These are phyloP conservation scores for Ceratocystis diversiconidia DNA, from an alignment of 2,329 filamentous ascomycete species.

Conservation along the genomic window DNA sequence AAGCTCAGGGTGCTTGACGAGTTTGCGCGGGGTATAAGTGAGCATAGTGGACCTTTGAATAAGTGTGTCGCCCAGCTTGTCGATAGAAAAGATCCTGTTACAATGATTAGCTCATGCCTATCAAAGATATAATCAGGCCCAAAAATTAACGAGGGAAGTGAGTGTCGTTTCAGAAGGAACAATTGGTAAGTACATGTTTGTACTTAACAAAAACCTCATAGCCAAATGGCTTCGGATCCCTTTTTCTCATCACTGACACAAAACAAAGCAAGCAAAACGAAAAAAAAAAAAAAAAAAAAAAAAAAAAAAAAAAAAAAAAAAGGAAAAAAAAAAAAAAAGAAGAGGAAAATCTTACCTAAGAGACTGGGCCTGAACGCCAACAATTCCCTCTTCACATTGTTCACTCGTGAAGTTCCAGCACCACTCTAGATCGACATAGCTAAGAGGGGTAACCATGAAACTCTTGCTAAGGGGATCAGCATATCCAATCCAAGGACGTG, in stretches of 20 bases:
- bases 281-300: constrained; percentile 22
- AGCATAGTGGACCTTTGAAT: constrained; percentile 77
- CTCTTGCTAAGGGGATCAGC: constrained; percentile 64
- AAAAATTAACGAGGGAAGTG: constrained; percentile 20
- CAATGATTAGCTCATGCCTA: constrained; percentile 25
- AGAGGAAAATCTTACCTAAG: constrained; percentile 46
- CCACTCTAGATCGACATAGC: constrained; percentile 78
- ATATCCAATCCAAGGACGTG: constrained; percentile 91
- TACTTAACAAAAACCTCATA: constrained; percentile 39
- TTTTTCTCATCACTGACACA: constrained; percentile 47
- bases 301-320: constrained; percentile 24
- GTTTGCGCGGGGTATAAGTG: constrained; percentile 76
- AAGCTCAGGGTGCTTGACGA: constrained; percentile 75
- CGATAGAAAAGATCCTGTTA: constrained; percentile 71
- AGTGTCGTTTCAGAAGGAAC: constrained; percentile 73
- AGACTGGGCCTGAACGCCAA: constrained; percentile 81
- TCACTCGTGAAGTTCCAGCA: constrained; percentile 95
- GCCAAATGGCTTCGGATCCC: constrained; percentile 41
- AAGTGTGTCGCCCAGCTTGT: constrained; percentile 71
- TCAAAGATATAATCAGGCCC: constrained; percentile 13
- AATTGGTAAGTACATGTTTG: constrained; percentile 57
- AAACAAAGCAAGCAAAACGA: constrained; percentile 24
- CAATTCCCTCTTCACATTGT: constrained; percentile 84
- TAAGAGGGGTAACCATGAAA: constrained; percentile 84
- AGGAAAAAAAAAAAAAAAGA: constrained; percentile 24